Evolutionary conservation across 768 basidiomycete genomes (phyloP).

Genomic region (Suillus subalutaceus): DNA sequence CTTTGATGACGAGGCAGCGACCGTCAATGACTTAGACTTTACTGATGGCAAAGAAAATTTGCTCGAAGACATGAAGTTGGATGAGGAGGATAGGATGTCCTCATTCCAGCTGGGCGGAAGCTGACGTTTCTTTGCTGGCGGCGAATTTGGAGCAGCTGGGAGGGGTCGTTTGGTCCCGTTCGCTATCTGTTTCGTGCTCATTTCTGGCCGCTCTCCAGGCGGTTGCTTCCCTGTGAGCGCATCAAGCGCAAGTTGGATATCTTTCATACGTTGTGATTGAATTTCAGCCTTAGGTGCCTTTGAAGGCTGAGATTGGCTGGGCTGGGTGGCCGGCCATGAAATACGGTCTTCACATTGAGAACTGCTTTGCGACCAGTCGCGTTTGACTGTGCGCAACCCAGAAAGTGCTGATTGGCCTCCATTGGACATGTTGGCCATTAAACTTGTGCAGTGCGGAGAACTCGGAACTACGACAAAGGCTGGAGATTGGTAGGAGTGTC

Average conservation of each 20-base stretch:
- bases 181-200: conserved; percentile 21
- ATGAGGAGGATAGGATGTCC: conserved; percentile 38
- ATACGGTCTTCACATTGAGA: conserved; percentile 42
- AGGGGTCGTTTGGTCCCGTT: conserved; percentile 39
- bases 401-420: conserved; percentile 44
- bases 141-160: conserved; percentile 22
- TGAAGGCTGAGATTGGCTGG: conserved; percentile 17
- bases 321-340: conserved; percentile 43
- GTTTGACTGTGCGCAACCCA: conserved; percentile 60
- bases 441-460: neutral
- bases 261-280: conserved; percentile 48
- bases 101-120: conserved; percentile 55
- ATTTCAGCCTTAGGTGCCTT: conserved; percentile 20
- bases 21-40: conserved; percentile 14
- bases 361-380: conserved; percentile 59
- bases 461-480: neutral
- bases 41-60: conserved; percentile 17
- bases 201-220: conserved; percentile 17
- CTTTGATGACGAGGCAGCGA: conserved; percentile 13
- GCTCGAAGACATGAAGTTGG: conserved; percentile 33
- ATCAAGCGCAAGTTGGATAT: conserved; percentile 61
- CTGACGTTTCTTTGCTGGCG: conserved; percentile 54
- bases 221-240: conserved; percentile 39
- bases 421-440: conserved; percentile 27
- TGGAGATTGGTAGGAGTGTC: neutral